These are phyloP conservation scores for Corylus avellana DNA, from an alignment of 306 rosid genomes.

Conservation along the genomic window DNA sequence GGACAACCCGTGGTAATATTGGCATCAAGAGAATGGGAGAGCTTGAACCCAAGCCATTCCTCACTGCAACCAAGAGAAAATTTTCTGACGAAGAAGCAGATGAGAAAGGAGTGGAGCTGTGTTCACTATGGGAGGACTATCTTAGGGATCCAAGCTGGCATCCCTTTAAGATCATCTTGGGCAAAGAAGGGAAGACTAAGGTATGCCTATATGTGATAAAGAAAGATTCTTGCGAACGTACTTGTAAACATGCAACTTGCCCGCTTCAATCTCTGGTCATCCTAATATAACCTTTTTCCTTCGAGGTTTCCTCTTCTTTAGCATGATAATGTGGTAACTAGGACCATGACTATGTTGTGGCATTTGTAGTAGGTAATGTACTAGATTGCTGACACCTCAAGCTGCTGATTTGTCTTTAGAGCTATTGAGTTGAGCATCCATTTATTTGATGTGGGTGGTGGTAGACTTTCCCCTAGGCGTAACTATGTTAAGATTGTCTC, in stretches of 20 bases:
- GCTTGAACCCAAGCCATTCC: conserved; percentile 55
- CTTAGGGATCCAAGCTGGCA: conserved; percentile 79
- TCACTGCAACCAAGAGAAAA: conserved; percentile 38
- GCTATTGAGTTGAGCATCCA: neutral
- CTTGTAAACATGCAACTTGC: neutral
- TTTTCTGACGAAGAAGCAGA: conserved; percentile 31
- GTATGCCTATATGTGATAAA: conserved; percentile 28
- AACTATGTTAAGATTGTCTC: neutral
- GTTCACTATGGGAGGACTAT: conserved; percentile 58
- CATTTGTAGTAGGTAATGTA: neutral
- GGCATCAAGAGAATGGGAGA: conserved; percentile 59
- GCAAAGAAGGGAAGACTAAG: conserved; percentile 32
- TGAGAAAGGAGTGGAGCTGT: conserved; percentile 39
- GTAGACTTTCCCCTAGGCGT: neutral
- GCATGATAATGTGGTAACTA: neutral
- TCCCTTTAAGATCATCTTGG: conserved; percentile 58
- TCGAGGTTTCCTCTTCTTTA: neutral
- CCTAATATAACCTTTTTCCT: neutral
- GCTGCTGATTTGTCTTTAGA: neutral
- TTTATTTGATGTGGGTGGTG: neutral
- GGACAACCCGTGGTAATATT: conserved; percentile 35
- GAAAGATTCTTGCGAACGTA: neutral
- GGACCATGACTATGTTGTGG: neutral
- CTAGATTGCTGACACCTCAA: neutral
- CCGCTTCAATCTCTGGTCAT: neutral